Evolutionary conservation across 1,139 yeast species (phyloP).

Genomic region (Suhomyces bribrorum): DNA sequence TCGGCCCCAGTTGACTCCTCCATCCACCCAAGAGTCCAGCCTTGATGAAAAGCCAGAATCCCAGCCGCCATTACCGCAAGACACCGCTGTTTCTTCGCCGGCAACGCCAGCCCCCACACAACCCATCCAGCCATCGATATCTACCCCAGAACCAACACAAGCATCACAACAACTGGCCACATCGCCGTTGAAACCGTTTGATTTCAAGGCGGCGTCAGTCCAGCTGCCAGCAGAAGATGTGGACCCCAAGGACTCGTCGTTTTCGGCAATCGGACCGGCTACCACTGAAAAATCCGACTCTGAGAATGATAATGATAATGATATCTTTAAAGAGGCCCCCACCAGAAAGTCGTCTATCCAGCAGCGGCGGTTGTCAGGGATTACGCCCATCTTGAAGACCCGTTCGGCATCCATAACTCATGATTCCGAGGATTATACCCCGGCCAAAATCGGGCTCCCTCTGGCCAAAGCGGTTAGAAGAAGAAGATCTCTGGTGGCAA

Average conservation of each 20-base stretch:
- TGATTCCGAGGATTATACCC: slow-evolving; percentile 16
- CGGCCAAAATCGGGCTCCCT: slow-evolving; percentile 43
- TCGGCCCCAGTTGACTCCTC: slow-evolving; percentile 25
- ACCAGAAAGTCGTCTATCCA: slow-evolving; percentile 34
- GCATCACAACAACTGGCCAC: neutral
- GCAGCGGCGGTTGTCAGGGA: slow-evolving; percentile 42
- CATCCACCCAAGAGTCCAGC: slow-evolving; percentile 28
- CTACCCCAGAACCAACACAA: slow-evolving; percentile 6
- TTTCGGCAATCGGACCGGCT: no score
- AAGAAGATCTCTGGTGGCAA: slow-evolving; percentile 26
- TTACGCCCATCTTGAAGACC: slow-evolving; percentile 29
- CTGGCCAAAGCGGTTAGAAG: slow-evolving; percentile 32
- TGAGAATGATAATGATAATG: slow-evolving; percentile 24
- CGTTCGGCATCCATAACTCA: slow-evolving; percentile 33
- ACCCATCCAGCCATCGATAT: neutral
- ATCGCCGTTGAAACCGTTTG: slow-evolving; percentile 10
- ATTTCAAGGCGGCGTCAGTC: slow-evolving; percentile 6
- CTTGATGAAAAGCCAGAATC: no score
- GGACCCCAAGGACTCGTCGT: slow-evolving; percentile 34
- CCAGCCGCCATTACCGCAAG: slow-evolving; percentile 2
- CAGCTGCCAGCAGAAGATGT: slow-evolving; percentile 23
- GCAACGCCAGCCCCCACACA: neutral
- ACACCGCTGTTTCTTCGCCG: slow-evolving; percentile 3
- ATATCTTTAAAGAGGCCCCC: slow-evolving; percentile 31
- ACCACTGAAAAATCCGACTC: slow-evolving; percentile 20